phyloP scores from a whole-genome alignment of 1,284 basidiomycete genomes.

The Thelephora terrestris region DNA sequence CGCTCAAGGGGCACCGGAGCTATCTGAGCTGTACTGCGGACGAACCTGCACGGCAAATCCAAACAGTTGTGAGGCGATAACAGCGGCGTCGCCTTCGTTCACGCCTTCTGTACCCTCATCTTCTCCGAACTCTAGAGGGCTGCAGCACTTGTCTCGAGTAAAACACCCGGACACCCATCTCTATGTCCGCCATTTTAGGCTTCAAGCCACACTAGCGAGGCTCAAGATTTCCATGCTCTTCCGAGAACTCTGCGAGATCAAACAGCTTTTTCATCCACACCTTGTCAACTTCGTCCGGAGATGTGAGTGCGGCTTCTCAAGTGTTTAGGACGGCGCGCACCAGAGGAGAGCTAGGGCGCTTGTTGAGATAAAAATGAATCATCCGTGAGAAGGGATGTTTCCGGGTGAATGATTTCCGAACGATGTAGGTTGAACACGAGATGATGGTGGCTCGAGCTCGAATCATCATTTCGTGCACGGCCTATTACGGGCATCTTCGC shows the following conservation, averaged over 20 bases:
- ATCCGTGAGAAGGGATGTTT: slow-evolving; percentile 88
- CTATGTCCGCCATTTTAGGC: slow-evolving; percentile 95
- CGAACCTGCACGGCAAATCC: slow-evolving; percentile 94
- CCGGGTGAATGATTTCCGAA: slow-evolving; percentile 88
- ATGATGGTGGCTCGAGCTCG: slow-evolving; percentile 38
- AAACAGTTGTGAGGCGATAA: slow-evolving; percentile 79
- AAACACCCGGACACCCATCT: slow-evolving; percentile 92
- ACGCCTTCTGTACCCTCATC: slow-evolving; percentile 34
- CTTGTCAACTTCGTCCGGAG: slow-evolving; percentile 93
- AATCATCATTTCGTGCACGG: slow-evolving; percentile 71
- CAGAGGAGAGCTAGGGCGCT: slow-evolving; percentile 53
- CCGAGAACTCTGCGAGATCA: slow-evolving; percentile 66
- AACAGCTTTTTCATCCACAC: slow-evolving; percentile 90
- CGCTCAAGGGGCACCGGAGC: slow-evolving; percentile 63
- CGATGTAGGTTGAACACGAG: slow-evolving; percentile 81
- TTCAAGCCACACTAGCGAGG: slow-evolving; percentile 88
- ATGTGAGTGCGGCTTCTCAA: slow-evolving; percentile 84
- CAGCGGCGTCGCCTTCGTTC: slow-evolving; percentile 38
- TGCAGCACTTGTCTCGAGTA: slow-evolving; percentile 66
- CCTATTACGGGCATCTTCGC: slow-evolving; percentile 45
- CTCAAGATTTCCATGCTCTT: slow-evolving; percentile 23
- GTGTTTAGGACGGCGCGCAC: slow-evolving; percentile 60
- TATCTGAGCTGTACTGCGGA: not conserved
- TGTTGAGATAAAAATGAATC: slow-evolving; percentile 66
- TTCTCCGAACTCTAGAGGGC: slow-evolving; percentile 66